A percentile compares a stretch with the other conserved stretches of the same genome.
phyloP scores from a whole-genome alignment of 805 yeast genomes.

The Vanderwaltozyma tropicalis region DNA sequence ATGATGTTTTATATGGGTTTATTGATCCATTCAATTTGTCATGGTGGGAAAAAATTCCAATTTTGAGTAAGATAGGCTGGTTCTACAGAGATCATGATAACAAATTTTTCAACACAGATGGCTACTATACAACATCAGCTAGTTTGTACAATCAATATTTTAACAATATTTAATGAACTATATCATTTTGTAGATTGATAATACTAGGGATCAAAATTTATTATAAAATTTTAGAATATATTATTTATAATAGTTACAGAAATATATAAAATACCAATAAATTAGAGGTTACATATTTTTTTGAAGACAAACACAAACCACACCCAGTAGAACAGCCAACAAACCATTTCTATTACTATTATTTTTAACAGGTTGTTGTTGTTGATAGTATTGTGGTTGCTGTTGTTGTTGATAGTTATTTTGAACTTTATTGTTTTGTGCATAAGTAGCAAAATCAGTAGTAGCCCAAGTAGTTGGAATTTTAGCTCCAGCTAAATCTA shows the following conservation, averaged over 20 bases:
- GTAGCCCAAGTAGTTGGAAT: constrained; percentile 33
- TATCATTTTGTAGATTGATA: too few relatives aligned
- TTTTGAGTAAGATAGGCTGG: constrained; percentile 16
- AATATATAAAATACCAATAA: too few relatives aligned
- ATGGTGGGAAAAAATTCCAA: constrained; percentile 20
- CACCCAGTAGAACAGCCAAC: constrained; percentile 20
- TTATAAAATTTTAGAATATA: too few relatives aligned
- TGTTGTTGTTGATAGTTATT: constrained; percentile 9
- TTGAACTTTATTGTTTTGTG: constrained; percentile 2
- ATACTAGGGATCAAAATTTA: too few relatives aligned
- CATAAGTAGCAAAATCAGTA: constrained; percentile 1
- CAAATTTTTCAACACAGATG: neutral
- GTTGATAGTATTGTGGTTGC: constrained; percentile 24
- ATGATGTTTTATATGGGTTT: neutral
- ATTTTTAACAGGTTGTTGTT: constrained; percentile 12
- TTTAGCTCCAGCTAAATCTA: constrained; percentile 45
- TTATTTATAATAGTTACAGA: too few relatives aligned
- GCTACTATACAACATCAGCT: constrained; percentile 1
- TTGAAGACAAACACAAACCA: constrained; percentile 30
- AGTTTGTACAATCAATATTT: constrained; percentile 13
- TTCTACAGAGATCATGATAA: constrained; percentile 11
- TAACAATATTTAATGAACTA: neutral
- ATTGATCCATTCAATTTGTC: constrained; percentile 1
- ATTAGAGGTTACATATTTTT: constrained; percentile 7
- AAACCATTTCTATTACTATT: constrained; percentile 9